Evolutionary conservation across 768 basidiomycete species (phyloP), one percentile per base, ranked within the genome.

Genomic region (Daedalea quercina): DNA sequence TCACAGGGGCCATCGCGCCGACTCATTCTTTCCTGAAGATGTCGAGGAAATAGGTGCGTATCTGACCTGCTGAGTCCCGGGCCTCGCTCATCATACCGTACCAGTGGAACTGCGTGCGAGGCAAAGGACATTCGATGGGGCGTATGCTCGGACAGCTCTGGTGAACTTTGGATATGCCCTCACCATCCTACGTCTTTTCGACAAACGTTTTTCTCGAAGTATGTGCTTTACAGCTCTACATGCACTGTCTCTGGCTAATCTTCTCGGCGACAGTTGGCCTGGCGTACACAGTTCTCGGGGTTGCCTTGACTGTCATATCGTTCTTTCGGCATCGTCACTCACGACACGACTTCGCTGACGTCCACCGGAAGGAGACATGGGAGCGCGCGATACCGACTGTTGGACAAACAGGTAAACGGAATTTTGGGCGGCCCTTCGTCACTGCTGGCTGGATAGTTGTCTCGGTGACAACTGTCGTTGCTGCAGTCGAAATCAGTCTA

Each of bases 61-160:
- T 33, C 20, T 41, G 33, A 33, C 31, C 35, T 45, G 19, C 40
- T 49, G 50, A 37, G 9, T 40, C 23, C 24, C n/a, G 2, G 34
- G n/a, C 3, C n/a, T 9, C 13, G 2, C 3, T 34, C 25, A 22
- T 28, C 40, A 8, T 12, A 15, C 20, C 24, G 19, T 46, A 7
- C 47, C 47, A 65, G 81, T 81, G 22, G 90, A 93, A 63, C 67
- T 93, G 17, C 77, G 90, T 13, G 90, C 90, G 0, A 76, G 89
- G 25, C 82, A 88, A 58, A 76, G 90, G 40, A 93, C 90, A 0
- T 91, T 90, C 62, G 79, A 91, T 49, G 90, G 88, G 15, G 87
- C 90, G 13, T 92, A 92, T 67, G 76, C 76, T 35, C 81, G 90
- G 24, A 86, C 83, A 0, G 89, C 89, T 0, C 72, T 93, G 9